phyloP scores from a whole-genome alignment of 768 basidiomycete species.

The Lentinula sp. region DNA sequence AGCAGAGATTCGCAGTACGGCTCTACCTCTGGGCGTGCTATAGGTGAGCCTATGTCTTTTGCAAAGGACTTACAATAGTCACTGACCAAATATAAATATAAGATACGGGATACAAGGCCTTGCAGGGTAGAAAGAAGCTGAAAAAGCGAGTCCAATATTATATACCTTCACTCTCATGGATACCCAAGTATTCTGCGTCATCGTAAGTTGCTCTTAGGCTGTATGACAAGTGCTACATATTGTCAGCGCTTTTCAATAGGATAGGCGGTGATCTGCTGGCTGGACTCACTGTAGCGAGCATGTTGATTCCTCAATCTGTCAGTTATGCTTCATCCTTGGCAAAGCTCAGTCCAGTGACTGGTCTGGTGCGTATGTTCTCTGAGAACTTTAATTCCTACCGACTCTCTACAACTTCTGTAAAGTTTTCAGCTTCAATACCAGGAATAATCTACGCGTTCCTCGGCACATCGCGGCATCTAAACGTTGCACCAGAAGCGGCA shows the following conservation, averaged over 20 bases:
- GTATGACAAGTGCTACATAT: neutral
- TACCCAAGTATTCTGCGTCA: conserved; percentile 67
- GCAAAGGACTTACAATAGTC: neutral
- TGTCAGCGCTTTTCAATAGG: conserved; percentile 13
- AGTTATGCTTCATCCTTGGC: conserved; percentile 89
- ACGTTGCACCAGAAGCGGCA: conserved; percentile 86
- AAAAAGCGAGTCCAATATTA: conserved; percentile 61
- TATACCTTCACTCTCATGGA: conserved; percentile 72
- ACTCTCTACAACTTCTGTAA: neutral
- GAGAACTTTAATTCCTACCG: neutral
- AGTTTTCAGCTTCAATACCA: conserved; percentile 85
- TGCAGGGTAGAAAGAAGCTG: neutral
- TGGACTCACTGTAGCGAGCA: conserved; percentile 79
- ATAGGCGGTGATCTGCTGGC: conserved; percentile 64
- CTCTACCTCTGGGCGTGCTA: neutral
- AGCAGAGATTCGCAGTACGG: conserved; percentile 4
- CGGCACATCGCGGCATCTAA: conserved; percentile 77
- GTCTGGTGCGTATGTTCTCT: conserved; percentile 52
- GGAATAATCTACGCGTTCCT: conserved; percentile 87
- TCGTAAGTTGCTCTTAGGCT: conserved; percentile 39
- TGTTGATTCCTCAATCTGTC: conserved; percentile 84
- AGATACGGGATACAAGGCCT: neutral
- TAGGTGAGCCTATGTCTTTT: neutral
- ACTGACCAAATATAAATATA: neutral
- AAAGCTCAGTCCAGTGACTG: conserved; percentile 77